A percentile compares a stretch with the other conserved stretches of the same genome.
Evolutionary conservation across 345 rosid species (phyloP).

Genomic region (Noccaea caerulescens): DNA sequence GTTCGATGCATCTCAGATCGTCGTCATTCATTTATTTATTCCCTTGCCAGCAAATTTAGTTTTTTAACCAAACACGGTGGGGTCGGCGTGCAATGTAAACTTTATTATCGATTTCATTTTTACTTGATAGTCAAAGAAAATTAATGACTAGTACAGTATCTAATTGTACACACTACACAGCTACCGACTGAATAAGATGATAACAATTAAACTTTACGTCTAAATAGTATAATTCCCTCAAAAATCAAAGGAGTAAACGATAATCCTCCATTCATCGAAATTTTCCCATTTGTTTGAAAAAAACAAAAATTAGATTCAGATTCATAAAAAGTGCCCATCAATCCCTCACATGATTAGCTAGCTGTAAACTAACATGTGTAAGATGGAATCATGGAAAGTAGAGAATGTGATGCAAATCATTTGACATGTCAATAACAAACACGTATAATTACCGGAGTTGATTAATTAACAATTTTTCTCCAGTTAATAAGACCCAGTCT

Average conservation of each 20-base stretch:
- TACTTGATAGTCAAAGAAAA: background rate
- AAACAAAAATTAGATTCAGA: conserved; percentile 13
- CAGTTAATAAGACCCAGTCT: conserved; percentile 28
- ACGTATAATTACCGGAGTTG: too few relatives aligned
- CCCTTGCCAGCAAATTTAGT: conserved; percentile 3
- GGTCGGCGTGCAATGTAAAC: conserved; percentile 35
- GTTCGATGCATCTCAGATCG: background rate
- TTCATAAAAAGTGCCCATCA: conserved; percentile 6
- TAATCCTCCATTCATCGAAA: background rate
- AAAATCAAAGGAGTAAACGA: background rate
- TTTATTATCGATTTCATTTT: conserved; percentile 14
- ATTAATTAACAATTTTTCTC: background rate
- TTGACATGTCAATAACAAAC: too few relatives aligned
- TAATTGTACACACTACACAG: background rate
- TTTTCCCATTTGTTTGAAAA: background rate
- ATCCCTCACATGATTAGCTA: conserved; percentile 26
- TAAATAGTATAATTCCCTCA: background rate
- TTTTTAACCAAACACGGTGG: conserved; percentile 26
- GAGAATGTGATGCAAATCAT: conserved; percentile 22
- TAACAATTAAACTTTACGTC: background rate
- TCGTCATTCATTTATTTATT: background rate
- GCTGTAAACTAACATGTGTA: conserved; percentile 34
- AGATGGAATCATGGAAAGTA: background rate
- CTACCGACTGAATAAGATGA: background rate
- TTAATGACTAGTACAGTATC: background rate